These are phyloP conservation scores for Kluyveromyces lactis DNA, from an alignment of 805 yeast genomes.

Conservation along the genomic window DNA sequence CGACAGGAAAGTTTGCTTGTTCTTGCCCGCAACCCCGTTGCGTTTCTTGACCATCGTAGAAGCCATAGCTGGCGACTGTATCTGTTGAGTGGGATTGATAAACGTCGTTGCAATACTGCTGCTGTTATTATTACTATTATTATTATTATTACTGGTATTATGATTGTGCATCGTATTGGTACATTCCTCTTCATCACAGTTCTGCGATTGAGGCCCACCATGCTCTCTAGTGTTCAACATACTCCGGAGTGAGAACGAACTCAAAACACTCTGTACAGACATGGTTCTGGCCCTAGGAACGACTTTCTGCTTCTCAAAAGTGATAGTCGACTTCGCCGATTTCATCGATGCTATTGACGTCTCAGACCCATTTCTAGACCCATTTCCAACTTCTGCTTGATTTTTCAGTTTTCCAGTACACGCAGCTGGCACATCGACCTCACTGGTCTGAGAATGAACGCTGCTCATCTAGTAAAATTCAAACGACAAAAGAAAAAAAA, in stretches of 20 bases:
- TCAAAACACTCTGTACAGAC: constrained; percentile 34
- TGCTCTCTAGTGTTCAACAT: constrained; percentile 48
- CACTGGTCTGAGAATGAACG: constrained; percentile 19
- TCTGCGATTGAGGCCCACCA: constrained; percentile 28
- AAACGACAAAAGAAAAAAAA: too few relatives aligned
- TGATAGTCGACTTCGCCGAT: constrained; percentile 15
- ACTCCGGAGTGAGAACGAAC: constrained; percentile 59
- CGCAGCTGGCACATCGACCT: constrained; percentile 8
- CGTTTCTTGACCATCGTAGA: constrained; percentile 28
- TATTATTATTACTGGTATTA: constrained; percentile 9
- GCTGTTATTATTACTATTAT: constrained; percentile 6
- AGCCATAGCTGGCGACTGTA: constrained; percentile 35
- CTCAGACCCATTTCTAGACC: constrained; percentile 4
- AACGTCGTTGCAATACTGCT: constrained; percentile 12
- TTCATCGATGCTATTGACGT: constrained; percentile 6
- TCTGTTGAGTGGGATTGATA: constrained; percentile 29
- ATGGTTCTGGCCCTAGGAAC: constrained; percentile 36
- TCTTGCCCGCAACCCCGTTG: constrained; percentile 17
- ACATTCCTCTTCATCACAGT: neutral
- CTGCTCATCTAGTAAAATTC: constrained; percentile 13
- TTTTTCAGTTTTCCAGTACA: constrained; percentile 8
- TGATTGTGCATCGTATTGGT: constrained; percentile 32
- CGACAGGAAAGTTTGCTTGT: constrained; percentile 6
- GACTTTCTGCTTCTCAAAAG: constrained; percentile 55
- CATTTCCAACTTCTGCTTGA: constrained; percentile 5